Base-by-base conservation (phyloP, 345 rosid species). In the Brassica cretica region DNA sequence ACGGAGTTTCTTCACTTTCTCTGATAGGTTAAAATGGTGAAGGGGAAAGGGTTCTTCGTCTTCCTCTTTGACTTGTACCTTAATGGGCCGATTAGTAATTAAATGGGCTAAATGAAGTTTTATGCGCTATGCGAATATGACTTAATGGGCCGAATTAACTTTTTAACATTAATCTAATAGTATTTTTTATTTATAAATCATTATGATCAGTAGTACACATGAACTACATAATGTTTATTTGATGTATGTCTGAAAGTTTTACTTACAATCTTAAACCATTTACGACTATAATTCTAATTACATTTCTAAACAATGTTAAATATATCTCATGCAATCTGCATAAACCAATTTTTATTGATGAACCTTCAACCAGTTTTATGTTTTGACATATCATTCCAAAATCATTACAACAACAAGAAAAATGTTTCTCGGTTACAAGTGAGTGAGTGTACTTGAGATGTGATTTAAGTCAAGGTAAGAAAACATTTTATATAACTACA, bases 91-190 rank as follows among this genome's bases (percentile, higher is more conserved):
- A 25, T 29, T 9, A 5, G 6, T n/a, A 4, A 8, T 51, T 8
- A 15, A 71, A 71, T 51, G 80, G 70, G 80, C 80, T n/a, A 14
- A 49, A n/a, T 49, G 56, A 49, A 49, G 56, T n/a, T 3, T 44
- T 49, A 14, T n/a, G 19, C 16, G 19, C 56, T 11, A 44, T 44
- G 46, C 14, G 0, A 35, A 35, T 35, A 41, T 41, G 14, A 8
- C 49, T 10, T 41, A 33, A 66, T 65, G 39, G 56, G 18, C 56
- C 56, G 53, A 44, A 11, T 44, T 37, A 10, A 8, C 25, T 37
- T 37, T 37, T 30, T 8, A 37, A 24, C 25, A 24, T 24, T 24
- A 24, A 24, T 24, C 25, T 24, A 24, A 24, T 24, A n/a, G n/a
- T n/a, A 24, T 24, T 24, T 24, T 24, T 24, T 24, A 24, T 24